Evolutionary conservation across 163 green algal species (phyloP).

Genomic region (Chloroidium sp.): DNA sequence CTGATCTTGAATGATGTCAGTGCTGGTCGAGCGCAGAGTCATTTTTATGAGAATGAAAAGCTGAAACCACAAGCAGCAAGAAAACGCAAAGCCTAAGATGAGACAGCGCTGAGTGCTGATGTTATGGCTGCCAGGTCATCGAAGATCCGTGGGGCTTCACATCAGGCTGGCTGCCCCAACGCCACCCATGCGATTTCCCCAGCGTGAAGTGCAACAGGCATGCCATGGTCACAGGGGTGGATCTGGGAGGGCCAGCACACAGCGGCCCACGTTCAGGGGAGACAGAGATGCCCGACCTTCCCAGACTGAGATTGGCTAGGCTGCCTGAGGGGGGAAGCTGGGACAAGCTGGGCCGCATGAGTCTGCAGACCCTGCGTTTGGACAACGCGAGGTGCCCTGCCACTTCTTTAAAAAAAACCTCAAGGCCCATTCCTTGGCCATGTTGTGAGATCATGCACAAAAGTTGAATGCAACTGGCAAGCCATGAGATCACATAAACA

Average conservation of each 20-base stretch:
- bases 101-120: no score
- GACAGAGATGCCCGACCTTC: neutral
- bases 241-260: neutral
- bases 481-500: no score
- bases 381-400: neutral
- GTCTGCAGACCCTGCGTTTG: neutral
- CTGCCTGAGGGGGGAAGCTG: neutral
- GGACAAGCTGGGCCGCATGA: neutral
- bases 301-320: neutral
- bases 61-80: no score
- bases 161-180: neutral
- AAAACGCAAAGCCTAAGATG: no score
- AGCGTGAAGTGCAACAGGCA: neutral
- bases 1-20: no score
- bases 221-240: neutral
- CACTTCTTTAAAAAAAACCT: no score
- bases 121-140: neutral
- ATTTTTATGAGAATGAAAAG: no score
- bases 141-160: neutral
- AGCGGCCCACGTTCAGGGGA: neutral
- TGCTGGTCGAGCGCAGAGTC: no score
- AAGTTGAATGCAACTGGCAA: no score
- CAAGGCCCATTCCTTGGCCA: no score
- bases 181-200: neutral
- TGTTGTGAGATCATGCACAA: no score